Base-by-base conservation (phyloP, 768 basidiomycete genomes). In the Boletus subcaerulescens region DNA sequence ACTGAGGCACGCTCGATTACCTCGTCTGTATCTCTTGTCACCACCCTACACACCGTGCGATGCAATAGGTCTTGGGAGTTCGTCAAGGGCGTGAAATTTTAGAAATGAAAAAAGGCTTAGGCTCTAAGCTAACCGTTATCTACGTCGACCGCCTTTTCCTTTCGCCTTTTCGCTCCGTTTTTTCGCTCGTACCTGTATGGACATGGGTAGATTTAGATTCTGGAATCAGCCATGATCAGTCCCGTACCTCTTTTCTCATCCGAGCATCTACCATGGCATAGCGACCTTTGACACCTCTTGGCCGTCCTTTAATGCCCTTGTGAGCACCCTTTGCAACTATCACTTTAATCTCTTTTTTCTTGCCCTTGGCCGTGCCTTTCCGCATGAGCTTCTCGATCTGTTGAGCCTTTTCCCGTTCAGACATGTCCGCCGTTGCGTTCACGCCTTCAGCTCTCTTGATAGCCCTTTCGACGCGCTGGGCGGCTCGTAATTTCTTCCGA, bases 371-470 rank as follows among this genome's bases (percentile, higher is more conserved):
- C 45, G 82, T 69, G 36, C 95, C 85, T 71, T 86, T 93, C 17
- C 81, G 80, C 84, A 99, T 91, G 44, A 98, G 71, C 66, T 93
- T 95, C 63, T 93, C 90, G 53, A 99, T 93, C 66, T 93, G 89
- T 56, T 85, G 84, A 6, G 95, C 94, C 71, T 98, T 98, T 69
- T 98, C 95, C 42, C 86, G 81, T 74, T 98, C 96, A n/a, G 89
- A 87, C 73, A 98, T 83, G 64, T 98, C 96, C 10, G 84, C 75
- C 4, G 89, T 93, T 40, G 87, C 80, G 63, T 89, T 91, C 56
- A 98, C 85, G 45, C 92, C 93, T 65, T 98, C 93, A 3, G 95
- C 97, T 73, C 94, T 98, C 76, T 92, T 96, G 81, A 92, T 83
- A 11, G 93, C 91, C 71, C 93, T 96, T 64, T 95, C 92, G 13